Percentiles rank a stretch among this genome's conserved stretches.
phyloP scores from a whole-genome alignment of 1,139 yeast genomes.

The Pichia norvegensis region DNA sequence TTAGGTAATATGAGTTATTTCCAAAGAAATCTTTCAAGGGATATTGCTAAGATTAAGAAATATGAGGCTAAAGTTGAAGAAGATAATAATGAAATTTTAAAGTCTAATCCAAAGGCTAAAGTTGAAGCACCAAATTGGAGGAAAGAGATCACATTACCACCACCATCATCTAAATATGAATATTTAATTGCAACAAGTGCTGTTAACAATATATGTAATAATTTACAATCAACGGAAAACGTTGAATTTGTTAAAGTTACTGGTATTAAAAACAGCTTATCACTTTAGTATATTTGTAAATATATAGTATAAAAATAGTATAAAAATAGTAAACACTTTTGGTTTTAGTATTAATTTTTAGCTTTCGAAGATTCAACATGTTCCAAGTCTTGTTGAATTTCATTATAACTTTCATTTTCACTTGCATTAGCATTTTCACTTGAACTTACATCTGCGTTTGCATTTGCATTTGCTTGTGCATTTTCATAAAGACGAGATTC shows the following conservation, averaged over 20 bases:
- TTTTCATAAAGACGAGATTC: neutral
- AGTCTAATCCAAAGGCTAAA: conserved; percentile 47
- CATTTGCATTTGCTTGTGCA: neutral
- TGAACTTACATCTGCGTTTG: neutral
- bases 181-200: conserved; percentile 64
- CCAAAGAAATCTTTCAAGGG: conserved; percentile 72
- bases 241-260: conserved; percentile 11
- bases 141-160: conserved; percentile 57
- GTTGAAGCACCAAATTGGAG: conserved; percentile 57
- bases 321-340: neutral
- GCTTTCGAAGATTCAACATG: no score
- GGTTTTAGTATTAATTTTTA: neutral
- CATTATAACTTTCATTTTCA: no score
- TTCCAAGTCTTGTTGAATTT: no score
- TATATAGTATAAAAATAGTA: neutral
- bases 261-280: conserved; percentile 9
- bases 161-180: conserved; percentile 70
- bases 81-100: conserved; percentile 56
- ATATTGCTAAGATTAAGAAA: conserved; percentile 59
- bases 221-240: conserved; percentile 49
- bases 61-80: conserved; percentile 69
- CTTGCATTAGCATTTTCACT: no score
- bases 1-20: conserved; percentile 77
- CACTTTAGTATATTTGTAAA: conserved; percentile 1
- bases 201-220: conserved; percentile 62